phyloP scores from a whole-genome alignment of 257 asterid species.

The Plantago major region DNA sequence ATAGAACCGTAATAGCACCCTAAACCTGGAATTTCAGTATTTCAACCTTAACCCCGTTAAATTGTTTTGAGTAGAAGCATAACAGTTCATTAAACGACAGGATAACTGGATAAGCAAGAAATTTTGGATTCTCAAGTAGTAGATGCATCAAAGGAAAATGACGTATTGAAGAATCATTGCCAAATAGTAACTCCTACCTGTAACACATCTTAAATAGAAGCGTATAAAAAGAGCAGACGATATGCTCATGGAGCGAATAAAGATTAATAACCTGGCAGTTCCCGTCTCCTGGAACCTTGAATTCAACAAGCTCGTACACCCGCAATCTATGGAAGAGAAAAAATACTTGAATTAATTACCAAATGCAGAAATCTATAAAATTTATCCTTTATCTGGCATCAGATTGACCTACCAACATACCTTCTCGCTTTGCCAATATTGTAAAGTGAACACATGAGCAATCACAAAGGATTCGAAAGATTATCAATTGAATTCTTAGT shows the following conservation, averaged over 20 bases:
- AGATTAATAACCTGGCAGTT: slow-evolving; percentile 74
- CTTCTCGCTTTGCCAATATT: slow-evolving; percentile 4
- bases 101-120: not conserved
- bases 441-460: slow-evolving; percentile 9
- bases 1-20: too few species aligned
- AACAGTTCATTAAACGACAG: not conserved
- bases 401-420: not conserved
- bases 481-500: slow-evolving; percentile 9
- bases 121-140: not conserved
- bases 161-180: not conserved
- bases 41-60: too few species aligned
- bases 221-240: not conserved
- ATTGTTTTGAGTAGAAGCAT: too few species aligned
- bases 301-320: slow-evolving; percentile 77
- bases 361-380: slow-evolving; percentile 3
- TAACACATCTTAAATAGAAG: not conserved
- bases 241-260: not conserved
- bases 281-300: slow-evolving; percentile 92
- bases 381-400: not conserved
- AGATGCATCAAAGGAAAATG: not conserved
- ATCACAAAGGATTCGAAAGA: slow-evolving; percentile 4
- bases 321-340: slow-evolving; percentile 53
- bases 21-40: too few species aligned
- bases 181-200: not conserved
- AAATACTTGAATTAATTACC: slow-evolving; percentile 16